Evolutionary conservation across 2,329 filamentous ascomycete species (phyloP), one percentile per base, ranked within the genome.

Genomic region (Calonectria multiphialidica): DNA sequence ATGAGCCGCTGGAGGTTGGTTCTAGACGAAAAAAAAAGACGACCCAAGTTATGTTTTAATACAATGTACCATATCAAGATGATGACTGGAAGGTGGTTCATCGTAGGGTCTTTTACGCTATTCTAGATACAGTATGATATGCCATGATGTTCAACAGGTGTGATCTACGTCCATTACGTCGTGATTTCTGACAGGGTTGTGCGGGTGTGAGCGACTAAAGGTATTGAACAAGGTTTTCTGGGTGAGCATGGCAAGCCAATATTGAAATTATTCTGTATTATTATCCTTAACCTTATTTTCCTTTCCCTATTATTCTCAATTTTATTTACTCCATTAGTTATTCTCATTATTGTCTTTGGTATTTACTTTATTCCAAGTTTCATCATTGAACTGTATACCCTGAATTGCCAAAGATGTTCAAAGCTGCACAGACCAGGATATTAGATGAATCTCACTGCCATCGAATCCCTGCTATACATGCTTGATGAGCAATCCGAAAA

Each of bases 11-110:
- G 76, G 81, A 80, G 74, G 76, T 72, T 77, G 78, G 79, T 71
- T 77, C 72, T 81, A 80, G 79, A 81, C 72, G 78, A 82, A 73
- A 70, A 75, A 57, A 78, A 80, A 78, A 79, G 76, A 77, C 76
- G 76, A 74, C 72, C 71, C 77, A 68, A 67, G 72, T 75, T 77
- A 80, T 77, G 64, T 80, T 77, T 76, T 78, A 80, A 79, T 78
- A 78, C 72, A 77, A 68, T 80, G 78, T 80, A 80, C 73, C 59
- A 79, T 80, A 79, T 77, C 59, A 69, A 67, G 37, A 50, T 25
- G 53, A 57, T 57, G 53, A 21, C 33, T 15, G 13, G 21, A 23
- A 40, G 35, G 53, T 40, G 33, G 53, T 59, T 13, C 53, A 59
- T 40, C 53, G 15, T 16, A 59, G 53, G 23, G 53, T 59, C 35